A percentile compares a stretch with the other conserved stretches of the same genome.
Conservation (phyloP, 768 basidiomycete genomes). For the Leccinum variicolor region DNA sequence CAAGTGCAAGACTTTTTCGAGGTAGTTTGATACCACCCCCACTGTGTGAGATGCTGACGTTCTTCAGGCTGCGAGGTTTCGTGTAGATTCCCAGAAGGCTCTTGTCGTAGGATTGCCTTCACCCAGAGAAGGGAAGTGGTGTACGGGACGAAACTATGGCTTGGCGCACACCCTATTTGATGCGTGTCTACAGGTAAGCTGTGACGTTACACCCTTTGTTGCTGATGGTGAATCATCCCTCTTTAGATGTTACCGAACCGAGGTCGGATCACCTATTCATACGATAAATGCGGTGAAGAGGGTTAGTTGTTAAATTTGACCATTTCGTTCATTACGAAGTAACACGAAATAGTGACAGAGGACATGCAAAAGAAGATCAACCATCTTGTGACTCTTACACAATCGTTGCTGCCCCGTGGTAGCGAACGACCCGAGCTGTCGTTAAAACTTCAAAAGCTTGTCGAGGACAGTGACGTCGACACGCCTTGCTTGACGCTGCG, state of each 20-base stretch:
- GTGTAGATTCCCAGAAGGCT: slow-evolving; percentile 38
- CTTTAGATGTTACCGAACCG: slow-evolving; percentile 42
- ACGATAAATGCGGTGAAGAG: slow-evolving; percentile 17
- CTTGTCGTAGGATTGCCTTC: slow-evolving; percentile 45
- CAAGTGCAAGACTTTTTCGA: slow-evolving; percentile 47
- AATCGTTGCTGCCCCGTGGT: slow-evolving; percentile 37
- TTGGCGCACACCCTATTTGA: slow-evolving; percentile 39
- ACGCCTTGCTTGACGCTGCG: slow-evolving; percentile 32
- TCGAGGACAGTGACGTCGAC: slow-evolving; percentile 32
- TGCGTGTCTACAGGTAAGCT: slow-evolving; percentile 35
- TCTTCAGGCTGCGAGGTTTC: slow-evolving; percentile 37
- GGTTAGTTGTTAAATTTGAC: slow-evolving; percentile 10
- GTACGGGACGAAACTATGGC: slow-evolving; percentile 40
- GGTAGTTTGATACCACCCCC: slow-evolving; percentile 20
- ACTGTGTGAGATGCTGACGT: not conserved
- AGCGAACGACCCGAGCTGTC: slow-evolving; percentile 30
- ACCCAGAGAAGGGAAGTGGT: slow-evolving; percentile 32
- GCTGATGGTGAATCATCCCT: not conserved
- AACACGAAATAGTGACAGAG: slow-evolving; percentile 25
- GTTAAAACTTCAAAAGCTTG: slow-evolving; percentile 30
- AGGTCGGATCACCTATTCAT: slow-evolving; percentile 31
- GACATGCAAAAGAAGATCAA: slow-evolving; percentile 37
- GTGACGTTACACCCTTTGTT: not conserved
- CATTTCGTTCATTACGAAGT: not conserved
- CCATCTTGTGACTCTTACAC: slow-evolving; percentile 39